A percentile compares a stretch with the other conserved stretches of the same genome.
Evolutionary conservation across 2,329 filamentous ascomycete genomes (phyloP).

Genomic region (Alternaria angustiovoidea): DNA sequence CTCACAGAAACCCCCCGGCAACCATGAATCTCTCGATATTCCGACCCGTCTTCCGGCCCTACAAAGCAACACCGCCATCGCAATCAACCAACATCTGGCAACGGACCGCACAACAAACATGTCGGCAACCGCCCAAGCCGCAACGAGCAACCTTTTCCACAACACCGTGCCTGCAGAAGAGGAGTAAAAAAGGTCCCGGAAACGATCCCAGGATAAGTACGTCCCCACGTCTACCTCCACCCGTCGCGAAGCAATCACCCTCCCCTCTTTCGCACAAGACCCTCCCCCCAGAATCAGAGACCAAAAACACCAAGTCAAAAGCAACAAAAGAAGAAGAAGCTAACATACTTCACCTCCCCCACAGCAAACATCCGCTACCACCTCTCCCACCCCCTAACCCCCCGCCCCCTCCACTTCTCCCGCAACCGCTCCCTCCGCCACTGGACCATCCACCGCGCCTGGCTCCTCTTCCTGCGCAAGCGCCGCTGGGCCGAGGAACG

Average conservation of each 20-base stretch:
- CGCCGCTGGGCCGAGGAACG: conserved; percentile 69
- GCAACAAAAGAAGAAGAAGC: not conserved
- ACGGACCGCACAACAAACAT: conserved; percentile 19
- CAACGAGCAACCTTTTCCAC: conserved; percentile 38
- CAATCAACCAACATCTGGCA: conserved; percentile 16
- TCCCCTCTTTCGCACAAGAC: too few relatives aligned
- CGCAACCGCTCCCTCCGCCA: conserved; percentile 88
- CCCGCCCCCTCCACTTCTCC: conserved; percentile 84
- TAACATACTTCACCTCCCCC: not conserved
- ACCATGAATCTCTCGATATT: conserved; percentile 41
- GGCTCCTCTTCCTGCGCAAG: conserved; percentile 80
- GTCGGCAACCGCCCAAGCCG: conserved; percentile 12
- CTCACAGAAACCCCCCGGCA: conserved; percentile 5
- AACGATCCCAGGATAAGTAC: conserved; percentile 47
- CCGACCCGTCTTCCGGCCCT: conserved; percentile 33
- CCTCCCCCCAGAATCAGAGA: too few relatives aligned
- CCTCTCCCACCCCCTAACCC: conserved; percentile 72
- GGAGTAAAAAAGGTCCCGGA: conserved; percentile 30
- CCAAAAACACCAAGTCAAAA: too few relatives aligned
- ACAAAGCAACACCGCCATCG: conserved; percentile 19
- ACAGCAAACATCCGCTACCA: conserved; percentile 69
- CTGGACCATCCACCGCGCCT: conserved; percentile 99
- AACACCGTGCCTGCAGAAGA: conserved; percentile 38
- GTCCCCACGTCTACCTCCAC: conserved; percentile 14
- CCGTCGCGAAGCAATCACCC: too few relatives aligned